Conservation (phyloP, 257 asterid species). For the Scutellaria baicalensis region DNA sequence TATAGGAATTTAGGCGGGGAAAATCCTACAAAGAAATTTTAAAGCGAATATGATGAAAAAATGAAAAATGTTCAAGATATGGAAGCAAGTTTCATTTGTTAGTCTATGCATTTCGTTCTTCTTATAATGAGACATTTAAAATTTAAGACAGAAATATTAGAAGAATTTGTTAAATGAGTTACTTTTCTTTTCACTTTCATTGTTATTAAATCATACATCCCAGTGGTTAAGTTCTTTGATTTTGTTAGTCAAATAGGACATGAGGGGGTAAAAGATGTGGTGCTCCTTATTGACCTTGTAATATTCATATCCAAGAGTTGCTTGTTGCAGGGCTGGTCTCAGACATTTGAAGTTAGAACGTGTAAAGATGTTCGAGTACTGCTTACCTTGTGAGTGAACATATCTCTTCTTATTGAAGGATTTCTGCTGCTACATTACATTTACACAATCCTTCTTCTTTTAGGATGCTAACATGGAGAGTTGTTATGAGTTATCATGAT, state of each 20-base stretch:
- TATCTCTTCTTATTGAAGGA: background rate
- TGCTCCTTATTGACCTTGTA: background rate
- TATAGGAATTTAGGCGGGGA: background rate
- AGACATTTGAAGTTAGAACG: conserved; percentile 77
- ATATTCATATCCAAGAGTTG: background rate
- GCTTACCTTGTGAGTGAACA: conserved; percentile 78
- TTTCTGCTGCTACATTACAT: conserved; percentile 3
- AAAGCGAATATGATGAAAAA: background rate
- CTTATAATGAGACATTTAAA: background rate
- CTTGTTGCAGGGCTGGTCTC: conserved; percentile 74
- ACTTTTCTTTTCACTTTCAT: background rate
- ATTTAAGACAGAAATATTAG: background rate
- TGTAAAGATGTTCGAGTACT: conserved; percentile 79
- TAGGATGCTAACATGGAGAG: background rate
- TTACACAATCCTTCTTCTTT: background rate
- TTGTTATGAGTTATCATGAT: background rate
- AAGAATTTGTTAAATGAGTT: background rate
- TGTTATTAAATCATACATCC: background rate
- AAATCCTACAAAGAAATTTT: background rate
- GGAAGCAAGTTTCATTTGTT: background rate
- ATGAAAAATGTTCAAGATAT: background rate
- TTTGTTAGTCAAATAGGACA: background rate
- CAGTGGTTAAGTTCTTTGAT: background rate
- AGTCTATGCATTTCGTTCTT: background rate
- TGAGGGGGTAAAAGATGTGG: background rate